A percentile compares a stretch with the other conserved stretches of the same genome.
These are phyloP conservation scores for Chlamydomonas asymmetrica DNA, from an alignment of 139 green algal genomes.

Conservation along the genomic window DNA sequence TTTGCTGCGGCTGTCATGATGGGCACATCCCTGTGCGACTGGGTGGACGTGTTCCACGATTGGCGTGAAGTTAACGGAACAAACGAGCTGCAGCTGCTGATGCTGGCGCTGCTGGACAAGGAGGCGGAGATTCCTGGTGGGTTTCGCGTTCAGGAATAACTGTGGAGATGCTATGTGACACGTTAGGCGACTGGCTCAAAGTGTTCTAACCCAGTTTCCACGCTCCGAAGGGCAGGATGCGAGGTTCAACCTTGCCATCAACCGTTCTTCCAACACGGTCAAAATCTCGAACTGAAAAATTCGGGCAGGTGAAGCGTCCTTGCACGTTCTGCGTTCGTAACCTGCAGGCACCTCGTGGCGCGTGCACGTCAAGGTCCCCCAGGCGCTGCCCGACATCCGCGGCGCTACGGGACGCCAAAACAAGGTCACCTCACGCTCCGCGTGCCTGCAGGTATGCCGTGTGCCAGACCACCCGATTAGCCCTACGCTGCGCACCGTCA, in stretches of 20 bases:
- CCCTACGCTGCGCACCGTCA: too few species aligned
- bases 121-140: slow-evolving; percentile 35
- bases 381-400: neutral
- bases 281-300: too few species aligned
- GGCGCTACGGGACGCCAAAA: neutral
- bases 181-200: too few species aligned
- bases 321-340: slow-evolving; percentile 9
- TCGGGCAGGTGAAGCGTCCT: slow-evolving; percentile 29
- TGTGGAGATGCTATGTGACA: too few species aligned
- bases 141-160: too few species aligned
- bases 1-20: neutral
- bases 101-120: slow-evolving; percentile 37
- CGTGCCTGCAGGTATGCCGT: slow-evolving; percentile 10
- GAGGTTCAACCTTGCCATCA: too few species aligned
- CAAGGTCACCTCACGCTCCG: neutral
- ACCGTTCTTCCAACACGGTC: too few species aligned
- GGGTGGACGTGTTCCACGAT: slow-evolving; percentile 26
- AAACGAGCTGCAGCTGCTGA: slow-evolving; percentile 22
- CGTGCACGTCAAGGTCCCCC: neutral
- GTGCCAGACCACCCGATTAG: too few species aligned
- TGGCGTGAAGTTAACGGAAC: slow-evolving; percentile 23
- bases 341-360: slow-evolving; percentile 13
- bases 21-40: slow-evolving; percentile 13
- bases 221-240: too few species aligned
- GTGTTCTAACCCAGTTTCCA: too few species aligned